Base-by-base conservation (phyloP, 169 alveolate species). In the Plasmodium gallinaceum region DNA sequence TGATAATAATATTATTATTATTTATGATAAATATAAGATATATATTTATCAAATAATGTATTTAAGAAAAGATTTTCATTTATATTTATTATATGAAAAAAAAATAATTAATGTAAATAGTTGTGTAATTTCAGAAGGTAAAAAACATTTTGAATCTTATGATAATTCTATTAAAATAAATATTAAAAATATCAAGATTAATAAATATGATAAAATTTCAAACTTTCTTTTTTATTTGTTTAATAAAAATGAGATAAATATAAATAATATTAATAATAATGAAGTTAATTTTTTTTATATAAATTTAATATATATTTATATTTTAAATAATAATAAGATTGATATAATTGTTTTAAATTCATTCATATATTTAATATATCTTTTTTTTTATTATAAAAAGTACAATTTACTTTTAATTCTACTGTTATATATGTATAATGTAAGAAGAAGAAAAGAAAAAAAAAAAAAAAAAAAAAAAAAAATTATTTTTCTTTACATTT, bases 291-390 rank as follows among this genome's bases (percentile, higher is more conserved):
- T 22, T 32, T 61, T 80, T 51, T 66, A 24, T 46, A 37, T 68
- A 1, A 66, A 68, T 43, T 42, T 80, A 12, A 24, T 80, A 3
- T 80, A 80, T 62, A 37, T 80, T 6, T 80, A 80, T 18, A 32
- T 80, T 37, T 42, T 66, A 46, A 60, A 80, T 24, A 71, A 71
- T 2, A 45, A 16, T 1, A 58, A 62, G 14, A 54, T 80, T 5
- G 90, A 80, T 42, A 69, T 80, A 0, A 52, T 80, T 9, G 83
- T 80, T 22, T 45, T 80, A 48, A 80, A 80, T 14, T 80, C 90
- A 2, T 26, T 52, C 61, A 58, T 32, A 7, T 80, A 80, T 42
- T 54, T 68, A 57, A 80, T 80, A 5, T 80, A 80, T 48, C 46
- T 80, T 60, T 62, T 80, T 26, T 80, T 80, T 26, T 22, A 18